Conservation (phyloP, 2,329 filamentous ascomycete species). For the Pseudogymnoascus sp. region DNA sequence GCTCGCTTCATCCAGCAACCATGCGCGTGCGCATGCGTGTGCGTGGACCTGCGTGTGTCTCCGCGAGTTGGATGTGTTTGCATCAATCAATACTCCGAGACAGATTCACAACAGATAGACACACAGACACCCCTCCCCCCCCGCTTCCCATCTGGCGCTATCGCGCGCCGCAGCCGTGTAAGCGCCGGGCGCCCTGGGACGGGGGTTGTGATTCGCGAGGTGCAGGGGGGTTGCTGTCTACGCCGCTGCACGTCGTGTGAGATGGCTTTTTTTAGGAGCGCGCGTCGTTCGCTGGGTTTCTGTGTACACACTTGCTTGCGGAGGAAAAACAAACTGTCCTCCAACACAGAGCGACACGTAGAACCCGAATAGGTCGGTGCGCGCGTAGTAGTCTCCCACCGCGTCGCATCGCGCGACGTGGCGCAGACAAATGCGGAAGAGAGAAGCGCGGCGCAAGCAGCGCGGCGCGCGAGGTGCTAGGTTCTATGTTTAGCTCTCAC, state of each 20-base stretch:
- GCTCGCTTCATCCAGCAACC: neutral
- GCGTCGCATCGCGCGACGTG: neutral
- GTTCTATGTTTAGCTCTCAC: neutral
- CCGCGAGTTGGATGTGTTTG: neutral
- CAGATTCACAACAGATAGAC: neutral
- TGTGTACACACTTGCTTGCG: neutral
- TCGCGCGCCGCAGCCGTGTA: conserved; percentile 1
- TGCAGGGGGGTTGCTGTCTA: neutral
- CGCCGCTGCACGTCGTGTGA: neutral
- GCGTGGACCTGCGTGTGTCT: too few species aligned
- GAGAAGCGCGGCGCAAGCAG: neutral
- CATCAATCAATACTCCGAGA: neutral
- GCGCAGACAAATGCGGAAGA: neutral
- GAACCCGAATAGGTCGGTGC: neutral
- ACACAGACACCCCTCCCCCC: neutral
- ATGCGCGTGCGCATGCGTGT: neutral
- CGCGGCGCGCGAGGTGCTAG: neutral
- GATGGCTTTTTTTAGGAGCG: neutral
- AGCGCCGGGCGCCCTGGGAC: neutral
- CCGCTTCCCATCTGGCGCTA: neutral
- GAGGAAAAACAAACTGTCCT: neutral
- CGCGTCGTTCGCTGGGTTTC: neutral
- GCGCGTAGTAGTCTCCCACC: neutral
- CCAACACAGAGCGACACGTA: too few species aligned
- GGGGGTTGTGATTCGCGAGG: neutral